Evolutionary conservation across 2,329 filamentous ascomycete genomes (phyloP).

Genomic region (Rutstroemia sp.): DNA sequence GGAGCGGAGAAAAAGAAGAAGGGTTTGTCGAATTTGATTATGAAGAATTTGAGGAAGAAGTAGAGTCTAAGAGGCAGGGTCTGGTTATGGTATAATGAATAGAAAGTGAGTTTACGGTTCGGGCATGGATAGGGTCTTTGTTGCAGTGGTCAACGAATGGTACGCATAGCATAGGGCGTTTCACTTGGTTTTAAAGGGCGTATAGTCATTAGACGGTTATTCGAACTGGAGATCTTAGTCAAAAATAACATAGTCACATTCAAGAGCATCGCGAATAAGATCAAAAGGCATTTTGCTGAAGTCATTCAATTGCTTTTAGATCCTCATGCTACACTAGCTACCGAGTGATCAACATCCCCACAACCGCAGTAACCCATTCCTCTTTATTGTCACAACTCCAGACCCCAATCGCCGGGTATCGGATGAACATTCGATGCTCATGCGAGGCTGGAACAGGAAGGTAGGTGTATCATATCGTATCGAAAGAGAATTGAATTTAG

Average conservation of each 20-base stretch:
- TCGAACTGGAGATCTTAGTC: background rate
- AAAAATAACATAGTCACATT: background rate
- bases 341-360: background rate
- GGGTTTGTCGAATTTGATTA: constrained; percentile 6
- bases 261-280: background rate
- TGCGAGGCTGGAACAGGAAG: too few species aligned
- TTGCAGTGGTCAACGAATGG: background rate
- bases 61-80: background rate
- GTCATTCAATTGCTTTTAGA: constrained; percentile 2
- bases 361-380: constrained; percentile 7
- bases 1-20: constrained; percentile 5
- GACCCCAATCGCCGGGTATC: background rate
- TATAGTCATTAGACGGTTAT: background rate
- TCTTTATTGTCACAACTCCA: constrained; percentile 21
- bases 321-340: constrained; percentile 10
- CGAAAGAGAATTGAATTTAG: constrained; percentile 39
- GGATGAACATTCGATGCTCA: background rate
- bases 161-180: background rate
- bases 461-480: constrained; percentile 5
- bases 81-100: background rate
- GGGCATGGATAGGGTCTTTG: background rate
- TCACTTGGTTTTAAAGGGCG: background rate
- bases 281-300: background rate
- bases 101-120: background rate
- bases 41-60: constrained; percentile 7